These are phyloP conservation scores for Cyanophora paradoxa DNA, from an alignment of 78 protist genomes.

Conservation along the genomic window DNA sequence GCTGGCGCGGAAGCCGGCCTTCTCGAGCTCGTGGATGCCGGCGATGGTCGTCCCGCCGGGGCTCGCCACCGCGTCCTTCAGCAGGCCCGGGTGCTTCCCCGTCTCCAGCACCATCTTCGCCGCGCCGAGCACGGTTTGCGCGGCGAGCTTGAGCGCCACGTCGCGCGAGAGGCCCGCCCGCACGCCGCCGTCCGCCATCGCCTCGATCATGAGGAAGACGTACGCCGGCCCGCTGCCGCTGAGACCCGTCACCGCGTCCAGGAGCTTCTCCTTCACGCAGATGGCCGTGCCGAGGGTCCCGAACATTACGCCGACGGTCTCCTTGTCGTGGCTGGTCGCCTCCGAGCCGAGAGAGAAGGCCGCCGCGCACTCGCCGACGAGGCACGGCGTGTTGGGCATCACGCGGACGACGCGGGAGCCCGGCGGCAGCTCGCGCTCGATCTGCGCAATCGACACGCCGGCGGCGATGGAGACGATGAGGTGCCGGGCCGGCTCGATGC, in stretches of 20 bases:
- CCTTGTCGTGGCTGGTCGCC: constrained; percentile 15
- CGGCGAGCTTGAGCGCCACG: constrained; percentile 42
- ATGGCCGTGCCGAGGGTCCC: constrained; percentile 27
- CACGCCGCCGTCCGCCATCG: constrained; percentile 69
- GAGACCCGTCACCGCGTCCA: constrained; percentile 71
- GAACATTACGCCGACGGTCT: not conserved
- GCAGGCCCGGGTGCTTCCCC: constrained; percentile 26
- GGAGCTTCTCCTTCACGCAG: constrained; percentile 14
- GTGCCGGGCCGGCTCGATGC: not conserved
- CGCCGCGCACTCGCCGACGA: constrained; percentile 32
- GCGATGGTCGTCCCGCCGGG: constrained; percentile 75
- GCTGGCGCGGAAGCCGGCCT: constrained; percentile 24
- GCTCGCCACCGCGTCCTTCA: constrained; percentile 34
- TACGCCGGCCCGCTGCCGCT: constrained; percentile 70
- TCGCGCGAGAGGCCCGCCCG: constrained; percentile 44
- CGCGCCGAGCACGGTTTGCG: constrained; percentile 63
- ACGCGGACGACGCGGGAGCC: constrained; percentile 33
- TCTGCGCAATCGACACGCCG: constrained; percentile 12
- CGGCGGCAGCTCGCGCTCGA: not conserved
- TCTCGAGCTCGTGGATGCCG: constrained; percentile 52
- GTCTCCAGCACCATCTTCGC: constrained; percentile 60
- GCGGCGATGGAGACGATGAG: constrained; percentile 48
- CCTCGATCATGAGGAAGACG: constrained; percentile 62
- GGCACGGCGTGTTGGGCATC: constrained; percentile 58
- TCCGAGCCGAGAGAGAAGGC: not conserved